These are phyloP conservation scores for Aspergillus melleus DNA, from an alignment of 2,329 filamentous ascomycete species.

Conservation along the genomic window DNA sequence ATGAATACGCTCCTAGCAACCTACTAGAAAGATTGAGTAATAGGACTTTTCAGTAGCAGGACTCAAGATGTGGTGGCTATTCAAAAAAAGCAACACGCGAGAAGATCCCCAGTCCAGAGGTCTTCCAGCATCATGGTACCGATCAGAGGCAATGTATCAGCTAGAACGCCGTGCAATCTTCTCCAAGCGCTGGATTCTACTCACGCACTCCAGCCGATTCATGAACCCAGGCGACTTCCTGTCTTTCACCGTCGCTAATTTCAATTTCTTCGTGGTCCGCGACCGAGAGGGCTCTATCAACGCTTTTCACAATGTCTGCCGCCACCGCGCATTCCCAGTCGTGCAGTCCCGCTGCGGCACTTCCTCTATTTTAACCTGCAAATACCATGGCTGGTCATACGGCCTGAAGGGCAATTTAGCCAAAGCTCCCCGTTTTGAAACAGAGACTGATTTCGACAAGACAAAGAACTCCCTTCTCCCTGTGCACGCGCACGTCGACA, in stretches of 20 bases:
- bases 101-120: slow-evolving; percentile 21
- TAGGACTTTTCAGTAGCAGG: too few relatives aligned
- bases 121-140: slow-evolving; percentile 52
- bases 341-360: slow-evolving; percentile 50
- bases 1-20: too few relatives aligned
- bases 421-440: slow-evolving; percentile 58
- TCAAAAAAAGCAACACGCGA: too few relatives aligned
- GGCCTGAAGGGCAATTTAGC: slow-evolving; percentile 57
- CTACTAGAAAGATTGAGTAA: too few relatives aligned
- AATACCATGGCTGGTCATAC: slow-evolving; percentile 63
- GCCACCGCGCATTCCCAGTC: slow-evolving; percentile 60
- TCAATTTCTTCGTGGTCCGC: slow-evolving; percentile 53
- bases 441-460: slow-evolving; percentile 42
- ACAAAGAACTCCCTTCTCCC: slow-evolving; percentile 51
- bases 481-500: slow-evolving; percentile 56
- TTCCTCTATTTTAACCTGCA: slow-evolving; percentile 55
- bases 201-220: slow-evolving; percentile 46
- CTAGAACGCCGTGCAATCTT: slow-evolving; percentile 57
- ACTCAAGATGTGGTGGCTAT: too few relatives aligned
- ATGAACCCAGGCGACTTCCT: slow-evolving; percentile 56
- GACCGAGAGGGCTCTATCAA: slow-evolving; percentile 53
- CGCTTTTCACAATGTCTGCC: slow-evolving; percentile 61
- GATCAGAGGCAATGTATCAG: slow-evolving; percentile 43
- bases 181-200: slow-evolving; percentile 48
- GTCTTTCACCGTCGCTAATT: slow-evolving; percentile 57